Conservation (phyloP, 257 asterid species). For the Ocimum tenuiflorum region DNA sequence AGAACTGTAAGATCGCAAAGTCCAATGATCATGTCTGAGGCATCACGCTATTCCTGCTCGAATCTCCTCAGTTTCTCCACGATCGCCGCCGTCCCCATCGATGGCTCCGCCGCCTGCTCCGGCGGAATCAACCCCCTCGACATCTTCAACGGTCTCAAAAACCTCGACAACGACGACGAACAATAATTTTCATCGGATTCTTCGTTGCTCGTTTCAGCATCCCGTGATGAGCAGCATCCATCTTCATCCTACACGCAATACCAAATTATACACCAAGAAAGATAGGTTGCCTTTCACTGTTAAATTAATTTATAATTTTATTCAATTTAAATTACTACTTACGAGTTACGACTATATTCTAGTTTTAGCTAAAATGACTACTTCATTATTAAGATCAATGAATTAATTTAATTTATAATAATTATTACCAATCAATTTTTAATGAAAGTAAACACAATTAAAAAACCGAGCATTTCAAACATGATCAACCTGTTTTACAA, state of each 20-base stretch:
- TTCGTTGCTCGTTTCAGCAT: neutral
- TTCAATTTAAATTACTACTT: no score
- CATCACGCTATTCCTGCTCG: conserved; percentile 16
- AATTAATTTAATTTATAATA: no score
- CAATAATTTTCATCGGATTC: conserved; percentile 14
- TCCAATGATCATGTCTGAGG: conserved; percentile 17
- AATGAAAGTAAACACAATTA: no score
- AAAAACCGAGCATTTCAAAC: no score
- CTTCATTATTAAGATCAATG: no score
- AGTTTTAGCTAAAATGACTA: no score
- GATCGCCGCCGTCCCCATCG: conserved; percentile 24
- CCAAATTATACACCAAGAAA: no score
- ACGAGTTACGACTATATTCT: no score
- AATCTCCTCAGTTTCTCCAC: conserved; percentile 26
- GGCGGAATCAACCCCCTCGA: conserved; percentile 5
- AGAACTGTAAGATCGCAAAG: conserved; percentile 22
- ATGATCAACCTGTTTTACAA: no score
- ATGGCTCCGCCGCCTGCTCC: neutral
- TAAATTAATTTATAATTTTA: no score
- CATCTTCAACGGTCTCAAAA: conserved; percentile 28
- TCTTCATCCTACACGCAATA: conserved; percentile 32
- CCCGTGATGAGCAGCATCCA: conserved; percentile 28
- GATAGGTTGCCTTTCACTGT: no score
- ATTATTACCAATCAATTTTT: no score
- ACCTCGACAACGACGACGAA: conserved; percentile 8